These are phyloP conservation scores for Yamadazyma trypodendri DNA, from an alignment of 1,139 yeast genomes.

Conservation along the genomic window DNA sequence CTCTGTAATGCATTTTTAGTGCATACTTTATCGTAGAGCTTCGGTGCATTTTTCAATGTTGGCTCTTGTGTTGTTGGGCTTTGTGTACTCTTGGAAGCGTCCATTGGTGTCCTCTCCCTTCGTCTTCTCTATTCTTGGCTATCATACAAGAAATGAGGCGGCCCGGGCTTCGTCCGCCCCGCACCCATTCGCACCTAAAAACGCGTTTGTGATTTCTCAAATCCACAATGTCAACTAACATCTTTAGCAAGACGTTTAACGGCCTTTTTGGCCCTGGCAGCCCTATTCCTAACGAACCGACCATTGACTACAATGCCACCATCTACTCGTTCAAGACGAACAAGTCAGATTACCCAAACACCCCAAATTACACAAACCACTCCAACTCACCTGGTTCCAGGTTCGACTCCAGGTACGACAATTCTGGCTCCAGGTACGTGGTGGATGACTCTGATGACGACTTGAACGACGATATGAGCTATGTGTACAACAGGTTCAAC, in stretches of 20 bases:
- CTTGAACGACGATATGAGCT: slow-evolving; percentile 17
- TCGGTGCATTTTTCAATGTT: too few relatives aligned
- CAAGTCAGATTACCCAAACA: background rate
- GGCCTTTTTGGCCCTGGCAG: slow-evolving; percentile 19
- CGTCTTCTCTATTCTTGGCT: too few relatives aligned
- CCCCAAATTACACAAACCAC: background rate
- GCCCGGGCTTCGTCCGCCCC: too few relatives aligned
- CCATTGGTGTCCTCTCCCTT: too few relatives aligned
- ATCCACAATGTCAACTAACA: slow-evolving; percentile 3
- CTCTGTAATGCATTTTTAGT: background rate
- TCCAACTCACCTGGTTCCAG: background rate
- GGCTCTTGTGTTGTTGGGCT: too few relatives aligned
- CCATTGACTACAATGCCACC: slow-evolving; percentile 37
- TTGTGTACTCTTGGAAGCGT: too few relatives aligned
- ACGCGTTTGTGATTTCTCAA: slow-evolving; percentile 1
- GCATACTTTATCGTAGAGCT: too few relatives aligned
- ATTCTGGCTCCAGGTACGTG: background rate
- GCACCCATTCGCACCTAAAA: background rate
- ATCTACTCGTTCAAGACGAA: slow-evolving; percentile 15
- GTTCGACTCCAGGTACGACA: too few relatives aligned
- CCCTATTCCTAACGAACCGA: slow-evolving; percentile 34
- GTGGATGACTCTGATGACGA: slow-evolving; percentile 27
- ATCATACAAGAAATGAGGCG: too few relatives aligned
- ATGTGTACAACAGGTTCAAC: slow-evolving; percentile 14
- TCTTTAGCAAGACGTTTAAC: slow-evolving; percentile 10